Percentiles rank a stretch among this genome's conserved stretches.
phyloP scores from a whole-genome alignment of 805 yeast species.

The Wickerhamomyces mucosus region DNA sequence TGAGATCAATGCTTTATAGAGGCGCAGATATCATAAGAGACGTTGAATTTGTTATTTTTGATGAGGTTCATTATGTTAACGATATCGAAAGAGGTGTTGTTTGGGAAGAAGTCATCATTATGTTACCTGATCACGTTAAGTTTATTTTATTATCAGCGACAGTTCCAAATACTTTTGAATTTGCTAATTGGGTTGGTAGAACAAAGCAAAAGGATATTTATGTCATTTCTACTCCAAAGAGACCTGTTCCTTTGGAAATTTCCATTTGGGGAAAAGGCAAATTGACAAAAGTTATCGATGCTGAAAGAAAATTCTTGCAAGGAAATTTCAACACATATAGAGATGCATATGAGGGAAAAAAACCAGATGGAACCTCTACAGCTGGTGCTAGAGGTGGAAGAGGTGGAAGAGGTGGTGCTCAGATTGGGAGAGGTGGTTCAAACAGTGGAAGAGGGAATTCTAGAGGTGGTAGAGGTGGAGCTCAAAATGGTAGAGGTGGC shows the following conservation, averaged over 20 bases:
- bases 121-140: conserved; percentile 95
- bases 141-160: conserved; percentile 90
- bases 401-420: conserved; percentile 27
- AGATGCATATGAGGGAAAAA: conserved; percentile 37
- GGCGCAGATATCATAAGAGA: conserved; percentile 96
- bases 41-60: conserved; percentile 95
- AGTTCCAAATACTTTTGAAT: conserved; percentile 96
- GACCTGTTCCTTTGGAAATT: conserved; percentile 94
- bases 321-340: conserved; percentile 53
- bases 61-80: conserved; percentile 96
- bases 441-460: conserved; percentile 33
- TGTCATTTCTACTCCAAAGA: conserved; percentile 90
- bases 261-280: conserved; percentile 75
- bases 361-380: conserved; percentile 27
- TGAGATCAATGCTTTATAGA: conserved; percentile 89
- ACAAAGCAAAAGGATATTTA: conserved; percentile 93
- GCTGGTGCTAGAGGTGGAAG: conserved; percentile 38
- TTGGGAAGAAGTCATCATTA: conserved; percentile 98
- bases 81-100: conserved; percentile 97
- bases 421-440: conserved; percentile 26
- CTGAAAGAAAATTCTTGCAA: conserved; percentile 61
- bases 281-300: conserved; percentile 63
- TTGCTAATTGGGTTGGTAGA: conserved; percentile 98
- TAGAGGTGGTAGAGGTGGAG: conserved; percentile 34
- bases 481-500: conserved; percentile 32